Conservation (phyloP, 805 yeast species). For the Metschnikowia lunata region DNA sequence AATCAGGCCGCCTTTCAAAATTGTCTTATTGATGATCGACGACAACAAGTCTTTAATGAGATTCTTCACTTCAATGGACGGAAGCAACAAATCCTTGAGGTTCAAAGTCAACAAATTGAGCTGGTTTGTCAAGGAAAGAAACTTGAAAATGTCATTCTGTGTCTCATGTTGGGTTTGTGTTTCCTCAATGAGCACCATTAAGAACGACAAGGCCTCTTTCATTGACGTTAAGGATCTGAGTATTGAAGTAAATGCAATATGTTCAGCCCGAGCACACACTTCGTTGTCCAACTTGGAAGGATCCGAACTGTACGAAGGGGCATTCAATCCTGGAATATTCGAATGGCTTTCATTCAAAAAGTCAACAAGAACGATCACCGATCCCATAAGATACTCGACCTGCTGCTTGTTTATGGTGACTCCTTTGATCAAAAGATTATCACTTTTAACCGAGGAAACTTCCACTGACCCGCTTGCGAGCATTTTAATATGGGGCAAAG, state of each 20-base stretch:
- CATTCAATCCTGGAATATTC: conserved; percentile 54
- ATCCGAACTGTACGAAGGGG: conserved; percentile 52
- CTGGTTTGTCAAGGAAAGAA: conserved; percentile 64
- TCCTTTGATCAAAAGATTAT: conserved; percentile 41
- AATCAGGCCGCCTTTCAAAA: conserved; percentile 87
- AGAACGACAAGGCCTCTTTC: conserved; percentile 86
- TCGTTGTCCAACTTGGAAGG: conserved; percentile 51
- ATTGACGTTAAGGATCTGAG: conserved; percentile 69
- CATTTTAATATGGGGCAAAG: conserved; percentile 39
- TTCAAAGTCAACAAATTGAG: conserved; percentile 59
- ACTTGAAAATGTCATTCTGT: conserved; percentile 66
- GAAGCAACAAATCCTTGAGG: conserved; percentile 75
- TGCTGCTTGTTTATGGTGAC: conserved; percentile 45
- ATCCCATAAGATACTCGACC: conserved; percentile 67
- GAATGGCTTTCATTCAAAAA: conserved; percentile 65
- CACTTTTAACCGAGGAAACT: conserved; percentile 38
- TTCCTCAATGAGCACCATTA: conserved; percentile 78
- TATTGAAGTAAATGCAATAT: conserved; percentile 77
- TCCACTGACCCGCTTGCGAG: conserved; percentile 35
- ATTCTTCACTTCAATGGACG: conserved; percentile 54
- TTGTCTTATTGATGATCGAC: conserved; percentile 83
- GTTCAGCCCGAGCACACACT: conserved; percentile 82
- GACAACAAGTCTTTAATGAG: conserved; percentile 83
- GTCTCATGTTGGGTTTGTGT: conserved; percentile 38
- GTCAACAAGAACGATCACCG: conserved; percentile 63